Percentiles rank a stretch among this genome's conserved stretches.
Evolutionary conservation across 179 eudicot genomes (phyloP).

Genomic region (Patellifolia procumbens): DNA sequence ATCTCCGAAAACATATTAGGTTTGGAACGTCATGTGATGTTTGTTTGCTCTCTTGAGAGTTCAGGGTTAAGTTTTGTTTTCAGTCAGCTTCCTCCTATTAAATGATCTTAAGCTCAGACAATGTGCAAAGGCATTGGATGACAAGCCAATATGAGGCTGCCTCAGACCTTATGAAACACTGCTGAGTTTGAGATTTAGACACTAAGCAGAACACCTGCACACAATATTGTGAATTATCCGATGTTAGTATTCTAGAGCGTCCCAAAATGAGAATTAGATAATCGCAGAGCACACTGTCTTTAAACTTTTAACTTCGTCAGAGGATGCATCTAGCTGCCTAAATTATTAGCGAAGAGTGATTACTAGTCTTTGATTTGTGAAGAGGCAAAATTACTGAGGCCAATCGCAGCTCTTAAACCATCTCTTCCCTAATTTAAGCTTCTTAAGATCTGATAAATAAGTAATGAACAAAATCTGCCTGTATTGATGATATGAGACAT

Average conservation of each 20-base stretch:
- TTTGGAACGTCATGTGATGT: background rate
- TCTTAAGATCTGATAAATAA: background rate
- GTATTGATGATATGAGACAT: background rate
- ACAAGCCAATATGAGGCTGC: background rate
- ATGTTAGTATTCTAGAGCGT: background rate
- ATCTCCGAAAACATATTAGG: background rate
- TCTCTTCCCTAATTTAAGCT: background rate
- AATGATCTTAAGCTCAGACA: background rate
- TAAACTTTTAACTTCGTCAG: background rate
- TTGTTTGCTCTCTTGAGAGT: background rate
- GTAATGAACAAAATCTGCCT: too few relatives aligned
- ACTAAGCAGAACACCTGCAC: background rate
- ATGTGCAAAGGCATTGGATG: background rate
- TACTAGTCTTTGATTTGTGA: background rate
- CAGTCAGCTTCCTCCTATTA: too few relatives aligned
- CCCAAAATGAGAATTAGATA: background rate
- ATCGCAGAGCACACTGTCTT: background rate
- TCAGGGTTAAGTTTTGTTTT: too few relatives aligned
- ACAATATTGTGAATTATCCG: background rate
- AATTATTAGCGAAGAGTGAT: too few relatives aligned
- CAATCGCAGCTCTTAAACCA: background rate
- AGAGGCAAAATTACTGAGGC: background rate
- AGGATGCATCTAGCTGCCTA: too few relatives aligned
- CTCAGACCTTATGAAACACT: background rate
- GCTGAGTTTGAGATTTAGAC: background rate